These are phyloP conservation scores for Echites panduratus DNA, from an alignment of 257 asterid species.

Conservation along the genomic window DNA sequence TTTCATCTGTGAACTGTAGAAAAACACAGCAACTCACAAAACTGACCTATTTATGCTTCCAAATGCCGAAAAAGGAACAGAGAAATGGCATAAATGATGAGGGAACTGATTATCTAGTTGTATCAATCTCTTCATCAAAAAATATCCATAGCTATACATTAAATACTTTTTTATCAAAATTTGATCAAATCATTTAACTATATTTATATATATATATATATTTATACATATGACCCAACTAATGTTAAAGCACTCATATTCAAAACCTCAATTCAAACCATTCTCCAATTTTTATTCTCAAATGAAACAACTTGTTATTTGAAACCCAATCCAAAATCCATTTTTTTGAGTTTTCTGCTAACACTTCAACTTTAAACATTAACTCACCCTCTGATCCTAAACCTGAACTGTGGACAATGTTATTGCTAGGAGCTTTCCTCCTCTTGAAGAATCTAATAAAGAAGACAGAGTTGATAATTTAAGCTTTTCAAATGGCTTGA, in stretches of 20 bases:
- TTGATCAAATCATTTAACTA: too few relatives aligned
- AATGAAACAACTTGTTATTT: not conserved
- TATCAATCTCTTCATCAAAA: not conserved
- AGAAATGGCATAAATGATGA: not conserved
- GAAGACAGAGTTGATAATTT: not conserved
- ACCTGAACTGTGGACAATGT: not conserved
- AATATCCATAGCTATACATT: not conserved
- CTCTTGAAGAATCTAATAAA: not conserved
- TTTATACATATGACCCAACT: too few relatives aligned
- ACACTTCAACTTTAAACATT: not conserved
- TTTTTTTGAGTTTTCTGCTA: not conserved
- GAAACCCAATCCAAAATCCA: not conserved
- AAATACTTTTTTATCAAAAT: too few relatives aligned
- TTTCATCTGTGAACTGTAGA: conserved; percentile 86
- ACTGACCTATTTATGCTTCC: not conserved
- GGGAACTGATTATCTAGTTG: not conserved
- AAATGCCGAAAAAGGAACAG: not conserved
- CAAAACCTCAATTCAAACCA: not conserved
- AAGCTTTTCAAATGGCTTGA: not conserved
- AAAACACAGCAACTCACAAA: not conserved
- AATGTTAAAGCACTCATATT: too few relatives aligned
- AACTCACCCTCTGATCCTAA: not conserved
- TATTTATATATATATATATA: too few relatives aligned
- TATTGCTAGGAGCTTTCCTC: not conserved
- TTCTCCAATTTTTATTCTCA: too few relatives aligned